Conservation (phyloP, 352 stramenopile genomes). For the Pseudoperonospora humuli region DNA sequence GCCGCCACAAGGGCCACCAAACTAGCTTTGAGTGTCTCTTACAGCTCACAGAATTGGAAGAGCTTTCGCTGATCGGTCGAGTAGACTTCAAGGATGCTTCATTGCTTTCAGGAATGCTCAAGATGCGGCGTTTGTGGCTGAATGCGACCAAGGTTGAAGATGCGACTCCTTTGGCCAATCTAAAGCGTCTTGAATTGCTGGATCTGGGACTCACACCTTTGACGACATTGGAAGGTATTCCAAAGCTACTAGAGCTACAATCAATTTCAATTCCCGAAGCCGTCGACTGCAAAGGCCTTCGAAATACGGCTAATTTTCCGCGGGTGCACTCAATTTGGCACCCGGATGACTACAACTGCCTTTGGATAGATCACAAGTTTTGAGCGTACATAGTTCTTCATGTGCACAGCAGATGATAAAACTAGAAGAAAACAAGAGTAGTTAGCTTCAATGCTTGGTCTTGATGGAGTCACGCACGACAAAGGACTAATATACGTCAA, state of each 20-base stretch:
- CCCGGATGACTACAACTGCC: conserved; percentile 53
- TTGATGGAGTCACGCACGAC: no score
- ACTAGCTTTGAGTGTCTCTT: conserved; percentile 41
- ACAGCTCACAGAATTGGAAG: conserved; percentile 28
- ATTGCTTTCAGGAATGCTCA: conserved; percentile 27
- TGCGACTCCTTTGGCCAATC: conserved; percentile 17
- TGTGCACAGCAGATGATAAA: conserved; percentile 2
- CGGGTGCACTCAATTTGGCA: conserved; percentile 48
- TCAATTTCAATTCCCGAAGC: conserved; percentile 42
- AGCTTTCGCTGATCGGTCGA: conserved; percentile 42
- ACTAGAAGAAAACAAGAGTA: no score
- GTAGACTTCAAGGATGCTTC: conserved; percentile 52
- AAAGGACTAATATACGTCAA: no score
- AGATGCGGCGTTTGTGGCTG: conserved; percentile 37
- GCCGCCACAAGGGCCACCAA: conserved; percentile 31
- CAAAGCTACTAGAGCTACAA: conserved; percentile 28
- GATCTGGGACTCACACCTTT: conserved; percentile 48
- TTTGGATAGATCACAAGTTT: conserved; percentile 52
- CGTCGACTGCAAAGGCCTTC: conserved; percentile 34
- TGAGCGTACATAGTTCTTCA: conserved; percentile 7
- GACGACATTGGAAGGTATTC: conserved; percentile 28
- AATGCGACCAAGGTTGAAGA: conserved; percentile 48
- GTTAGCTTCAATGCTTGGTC: no score
- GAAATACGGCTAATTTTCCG: conserved; percentile 34
- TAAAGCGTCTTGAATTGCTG: conserved; percentile 35